Percentiles rank a stretch among this genome's conserved stretches.
phyloP scores from a whole-genome alignment of 1,284 basidiomycete genomes.

The Sanghuangporus weigelae region DNA sequence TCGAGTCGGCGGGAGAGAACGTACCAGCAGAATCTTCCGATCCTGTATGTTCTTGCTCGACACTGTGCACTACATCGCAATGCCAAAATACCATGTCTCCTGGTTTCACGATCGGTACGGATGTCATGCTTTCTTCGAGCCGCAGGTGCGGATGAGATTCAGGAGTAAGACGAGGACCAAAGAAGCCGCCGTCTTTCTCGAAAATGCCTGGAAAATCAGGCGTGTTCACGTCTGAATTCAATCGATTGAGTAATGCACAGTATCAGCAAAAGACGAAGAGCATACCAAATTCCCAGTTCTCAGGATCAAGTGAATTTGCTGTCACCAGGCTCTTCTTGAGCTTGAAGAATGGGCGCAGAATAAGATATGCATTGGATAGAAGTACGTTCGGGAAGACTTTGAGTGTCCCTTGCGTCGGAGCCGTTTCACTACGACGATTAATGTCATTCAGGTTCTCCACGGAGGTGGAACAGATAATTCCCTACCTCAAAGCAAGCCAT shows the following conservation, averaged over 20 bases:
- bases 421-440: slow-evolving; percentile 47
- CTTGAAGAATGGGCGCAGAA: slow-evolving; percentile 82
- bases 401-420: slow-evolving; percentile 73
- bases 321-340: slow-evolving; percentile 38
- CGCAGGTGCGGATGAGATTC: slow-evolving; percentile 61
- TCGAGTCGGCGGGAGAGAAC: slow-evolving; percentile 5
- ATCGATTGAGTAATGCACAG: neutral
- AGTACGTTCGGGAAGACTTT: slow-evolving; percentile 72
- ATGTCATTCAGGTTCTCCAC: no score
- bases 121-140: slow-evolving; percentile 69
- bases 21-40: slow-evolving; percentile 66
- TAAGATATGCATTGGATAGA: slow-evolving; percentile 74
- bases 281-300: slow-evolving; percentile 70
- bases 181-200: slow-evolving; percentile 38
- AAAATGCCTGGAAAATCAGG: slow-evolving; percentile 58
- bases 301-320: slow-evolving; percentile 43
- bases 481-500: slow-evolving; percentile 61
- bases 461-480: neutral
- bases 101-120: slow-evolving; percentile 67
- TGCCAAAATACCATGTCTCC: slow-evolving; percentile 90
- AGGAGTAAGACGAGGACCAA: slow-evolving; percentile 48
- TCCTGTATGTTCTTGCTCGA: slow-evolving; percentile 70
- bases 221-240: slow-evolving; percentile 42
- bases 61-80: slow-evolving; percentile 77
- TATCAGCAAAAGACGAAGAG: neutral